Evolutionary conservation across 495 filamentous ascomycete genomes (phyloP), one percentile per base, ranked within the genome.

Genomic region (Amphirosellinia nigrospora): DNA sequence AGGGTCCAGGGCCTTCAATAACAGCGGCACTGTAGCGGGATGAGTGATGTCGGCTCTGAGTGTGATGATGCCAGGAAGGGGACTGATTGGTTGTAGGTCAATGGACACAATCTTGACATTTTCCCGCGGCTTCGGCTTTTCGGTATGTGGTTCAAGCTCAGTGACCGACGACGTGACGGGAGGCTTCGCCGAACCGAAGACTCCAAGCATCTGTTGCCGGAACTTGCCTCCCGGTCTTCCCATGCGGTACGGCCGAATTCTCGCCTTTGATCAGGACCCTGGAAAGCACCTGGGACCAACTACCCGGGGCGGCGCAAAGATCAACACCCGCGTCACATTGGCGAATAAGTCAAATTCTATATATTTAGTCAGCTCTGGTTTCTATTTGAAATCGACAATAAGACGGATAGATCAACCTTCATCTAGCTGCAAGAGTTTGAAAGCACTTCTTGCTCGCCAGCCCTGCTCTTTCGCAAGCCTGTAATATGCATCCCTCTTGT

Each of bases 401-500:
- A 36, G 30, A 26, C 26, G 64, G 39, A 21, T 10, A 56, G 23
- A 38, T 64, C 61, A 71, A 87, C 86, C 86, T 78, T 97, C 94
- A 78, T 98, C 92, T 53, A 99, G 88, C 78, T 99, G 96, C 34
- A 99, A 88, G 50, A 99, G 87, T 77, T 99, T 99, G 89, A 96
- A 99, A 39, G 96, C 96, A 68, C 92, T 95, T 61, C 96, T 91
- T 19, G 96, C 96, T 32, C 96, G 93, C 94, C 94, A 99, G 68
- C 96, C 95, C 86, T 98, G 94, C 76, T 99, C 96, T 82, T 99
- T 99, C 4, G 96, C 96, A 9, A 99, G 90, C 36, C 96, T 89
- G 78, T 99, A 99, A 81, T 99, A 99, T 63, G 94, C 93, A 78
- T 99, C 96, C 59, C 96, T 92, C 83, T 99, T 99, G 76, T 99